Evolutionary conservation across 2,329 filamentous ascomycete species (phyloP).

Genomic region (Ascochyta fabae): DNA sequence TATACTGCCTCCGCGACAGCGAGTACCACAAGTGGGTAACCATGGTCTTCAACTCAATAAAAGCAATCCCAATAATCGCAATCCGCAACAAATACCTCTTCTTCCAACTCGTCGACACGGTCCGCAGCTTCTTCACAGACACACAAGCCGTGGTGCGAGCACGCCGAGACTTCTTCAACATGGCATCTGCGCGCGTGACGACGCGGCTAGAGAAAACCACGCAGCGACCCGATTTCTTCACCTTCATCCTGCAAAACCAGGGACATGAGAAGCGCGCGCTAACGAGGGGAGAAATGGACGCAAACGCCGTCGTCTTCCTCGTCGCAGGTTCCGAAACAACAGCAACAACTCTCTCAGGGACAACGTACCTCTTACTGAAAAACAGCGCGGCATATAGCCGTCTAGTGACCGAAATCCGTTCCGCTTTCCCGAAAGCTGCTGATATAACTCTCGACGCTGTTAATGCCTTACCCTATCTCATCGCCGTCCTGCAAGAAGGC

Average conservation of each 20-base stretch:
- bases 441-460: slow-evolving; percentile 37
- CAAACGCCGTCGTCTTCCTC: slow-evolving; percentile 45
- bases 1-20: slow-evolving; percentile 40
- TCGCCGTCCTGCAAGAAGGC: slow-evolving; percentile 36
- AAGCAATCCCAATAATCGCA: slow-evolving; percentile 18
- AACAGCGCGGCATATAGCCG: slow-evolving; percentile 26
- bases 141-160: slow-evolving; percentile 5
- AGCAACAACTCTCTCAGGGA: slow-evolving; percentile 52
- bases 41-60: slow-evolving; percentile 23
- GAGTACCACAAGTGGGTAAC: slow-evolving; percentile 40
- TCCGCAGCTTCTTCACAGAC: slow-evolving; percentile 22
- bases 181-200: slow-evolving; percentile 23
- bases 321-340: slow-evolving; percentile 57
- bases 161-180: slow-evolving; percentile 27
- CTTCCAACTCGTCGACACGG: slow-evolving; percentile 23
- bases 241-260: slow-evolving; percentile 33
- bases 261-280: slow-evolving; percentile 21
- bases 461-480: slow-evolving; percentile 35
- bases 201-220: slow-evolving; percentile 26
- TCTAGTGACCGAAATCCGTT: slow-evolving; percentile 33
- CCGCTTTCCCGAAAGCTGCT: slow-evolving; percentile 20
- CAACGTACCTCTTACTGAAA: slow-evolving; percentile 51
- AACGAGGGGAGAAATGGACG: slow-evolving; percentile 43
- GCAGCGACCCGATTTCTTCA: slow-evolving; percentile 36
- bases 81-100: slow-evolving; percentile 26